Evolutionary conservation across 495 filamentous ascomycete genomes (phyloP), one percentile per base, ranked within the genome.

Genomic region (Trichoderma gamsii): DNA sequence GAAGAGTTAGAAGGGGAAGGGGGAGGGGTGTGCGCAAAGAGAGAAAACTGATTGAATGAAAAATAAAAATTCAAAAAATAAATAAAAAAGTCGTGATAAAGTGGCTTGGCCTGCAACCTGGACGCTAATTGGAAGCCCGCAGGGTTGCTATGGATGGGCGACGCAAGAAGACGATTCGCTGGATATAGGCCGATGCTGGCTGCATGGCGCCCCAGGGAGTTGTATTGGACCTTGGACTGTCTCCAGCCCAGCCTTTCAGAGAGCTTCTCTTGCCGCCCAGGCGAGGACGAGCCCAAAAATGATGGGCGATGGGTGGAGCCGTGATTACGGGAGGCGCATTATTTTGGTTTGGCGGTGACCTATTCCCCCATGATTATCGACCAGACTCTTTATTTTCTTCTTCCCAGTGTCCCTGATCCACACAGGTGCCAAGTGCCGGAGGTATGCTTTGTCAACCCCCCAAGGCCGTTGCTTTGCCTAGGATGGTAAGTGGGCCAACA

Each of bases 251-350:
- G 56, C 56, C 56, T 78, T 76, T 79, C 76, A 78, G 70, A 76
- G 74, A 68, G 73, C 77, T 78, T 61, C 77, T 76, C 74, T 81
- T 81, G 78, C 77, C 79, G 78, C 78, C 76, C 56, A 61, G 56
- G 29, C 16, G 56, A 61, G 25, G 56, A 29, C 15, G 0, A 32
- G 16, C 11, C 27, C 23, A 16, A 61, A 61, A 61, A 35, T 18
- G 56, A 61, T 61, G 56, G 27, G 25, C 56, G 27, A 18, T 21
- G 56, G 51, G 56, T 61, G 56, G 56, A 61, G 56, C 12, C 52
- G 2, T 18, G 6, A 44, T 41, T n/a, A 51, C 23, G 41, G 56
- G n/a, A 61, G 56, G 56, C 56, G 56, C 27, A 61, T 12, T 32
- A 61, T 29, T 52, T 18, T 32, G 56, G 56, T 61, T 18, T 61